A percentile compares a stretch with the other conserved stretches of the same genome.
phyloP scores from a whole-genome alignment of 768 basidiomycete genomes.

The Tulasnella sp. region DNA sequence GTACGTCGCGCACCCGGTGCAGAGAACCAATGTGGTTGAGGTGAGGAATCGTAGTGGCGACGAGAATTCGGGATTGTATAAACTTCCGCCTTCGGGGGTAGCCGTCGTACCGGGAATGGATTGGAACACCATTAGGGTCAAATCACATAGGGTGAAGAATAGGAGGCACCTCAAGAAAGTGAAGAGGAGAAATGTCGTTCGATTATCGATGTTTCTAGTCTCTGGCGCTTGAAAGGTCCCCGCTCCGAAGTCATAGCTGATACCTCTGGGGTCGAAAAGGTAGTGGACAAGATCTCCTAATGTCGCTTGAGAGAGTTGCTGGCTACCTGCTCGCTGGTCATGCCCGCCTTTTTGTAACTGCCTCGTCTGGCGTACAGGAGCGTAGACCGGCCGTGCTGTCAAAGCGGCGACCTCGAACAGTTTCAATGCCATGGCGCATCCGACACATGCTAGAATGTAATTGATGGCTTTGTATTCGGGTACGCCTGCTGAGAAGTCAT shows the following conservation, averaged over 20 bases:
- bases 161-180: neutral
- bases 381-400: no score
- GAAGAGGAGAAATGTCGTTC: neutral
- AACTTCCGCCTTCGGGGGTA: slow-evolving; percentile 49
- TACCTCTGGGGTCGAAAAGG: slow-evolving; percentile 3
- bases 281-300: no score
- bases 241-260: neutral
- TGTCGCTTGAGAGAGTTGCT: no score
- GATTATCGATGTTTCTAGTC: neutral
- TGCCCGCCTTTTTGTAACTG: no score
- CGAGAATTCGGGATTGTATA: slow-evolving; percentile 50
- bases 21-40: slow-evolving; percentile 52
- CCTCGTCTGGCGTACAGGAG: no score
- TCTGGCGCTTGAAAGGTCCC: neutral
- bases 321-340: no score
- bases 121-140: slow-evolving; percentile 53
- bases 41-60: slow-evolving; percentile 38
- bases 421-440: no score
- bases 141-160: slow-evolving; percentile 45
- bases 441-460: no score
- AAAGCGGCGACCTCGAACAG: no score
- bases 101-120: slow-evolving; percentile 47
- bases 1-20: slow-evolving; percentile 51
- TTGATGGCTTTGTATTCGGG: no score
- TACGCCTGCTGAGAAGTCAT: no score